Evolutionary conservation across 192 early-diverging fungal genomes (phyloP).

Genomic region (Dissophora ornata): DNA sequence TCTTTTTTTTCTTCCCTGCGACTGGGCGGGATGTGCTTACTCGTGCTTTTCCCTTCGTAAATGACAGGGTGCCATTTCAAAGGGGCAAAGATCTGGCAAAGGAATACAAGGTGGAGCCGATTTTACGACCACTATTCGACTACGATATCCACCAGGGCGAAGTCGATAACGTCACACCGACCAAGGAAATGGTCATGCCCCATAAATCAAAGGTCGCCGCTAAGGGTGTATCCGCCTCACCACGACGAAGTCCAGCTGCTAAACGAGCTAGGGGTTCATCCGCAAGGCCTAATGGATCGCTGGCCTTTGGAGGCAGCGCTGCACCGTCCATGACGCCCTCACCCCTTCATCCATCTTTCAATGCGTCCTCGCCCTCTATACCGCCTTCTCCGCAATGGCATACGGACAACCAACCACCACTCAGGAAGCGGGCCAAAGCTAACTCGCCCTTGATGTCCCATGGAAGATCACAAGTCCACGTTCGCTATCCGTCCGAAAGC

Average conservation of each 20-base stretch:
- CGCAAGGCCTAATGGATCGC: constrained; percentile 27
- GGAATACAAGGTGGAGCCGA: constrained; percentile 79
- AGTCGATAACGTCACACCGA: constrained; percentile 52
- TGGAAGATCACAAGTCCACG: too few relatives aligned
- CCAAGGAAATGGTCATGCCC: constrained; percentile 59
- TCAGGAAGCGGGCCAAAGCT: constrained; percentile 22
- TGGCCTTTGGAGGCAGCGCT: constrained; percentile 11
- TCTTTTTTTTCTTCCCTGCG: too few relatives aligned
- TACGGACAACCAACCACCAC: constrained; percentile 9
- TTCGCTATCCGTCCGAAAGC: constrained; percentile 5
- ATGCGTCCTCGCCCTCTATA: constrained; percentile 30
- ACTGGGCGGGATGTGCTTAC: too few relatives aligned
- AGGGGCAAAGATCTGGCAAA: constrained; percentile 85
- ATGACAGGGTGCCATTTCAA: constrained; percentile 89
- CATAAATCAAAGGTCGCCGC: constrained; percentile 5
- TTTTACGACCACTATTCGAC: constrained; percentile 83
- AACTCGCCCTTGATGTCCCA: constrained; percentile 3
- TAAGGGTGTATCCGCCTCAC: constrained; percentile 27
- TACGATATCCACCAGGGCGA: constrained; percentile 73
- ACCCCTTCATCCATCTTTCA: constrained; percentile 35
- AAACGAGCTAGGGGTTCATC: constrained; percentile 38
- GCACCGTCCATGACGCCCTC: constrained; percentile 42
- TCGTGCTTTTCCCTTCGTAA: too few relatives aligned
- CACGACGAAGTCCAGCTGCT: constrained; percentile 14
- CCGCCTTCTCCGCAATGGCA: constrained; percentile 43